Evolutionary conservation across 805 yeast species (phyloP), one percentile per base, ranked within the genome.

Genomic region (Myxozyma lipomycoides): DNA sequence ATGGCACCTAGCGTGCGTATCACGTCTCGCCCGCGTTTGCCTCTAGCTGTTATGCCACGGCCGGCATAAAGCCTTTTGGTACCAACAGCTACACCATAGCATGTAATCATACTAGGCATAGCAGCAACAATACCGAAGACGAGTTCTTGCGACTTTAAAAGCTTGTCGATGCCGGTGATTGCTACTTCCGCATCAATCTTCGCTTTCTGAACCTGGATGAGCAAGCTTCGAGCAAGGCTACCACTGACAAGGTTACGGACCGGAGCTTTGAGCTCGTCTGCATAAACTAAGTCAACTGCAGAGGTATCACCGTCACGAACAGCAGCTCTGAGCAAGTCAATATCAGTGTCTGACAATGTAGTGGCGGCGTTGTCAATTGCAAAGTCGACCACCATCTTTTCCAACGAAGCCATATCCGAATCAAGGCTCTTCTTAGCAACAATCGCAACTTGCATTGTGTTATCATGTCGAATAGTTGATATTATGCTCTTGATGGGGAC

Each of bases 141-240:
- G 48, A 91, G 76, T 65, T 93, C 95, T 70, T 91, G 98, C 45
- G 93, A 83, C 66, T 88, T 84, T 40, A 93, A 75, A 58, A 91
- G 72, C 64, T 86, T 83, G 68, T 93, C 98, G 55, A 93, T 90
- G 6, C 98, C 98, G 60, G 78, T 79, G 54, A 91, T 78, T 0
- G 96, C 98, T 3, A 89, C 72, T 34, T 86, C 89, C 6, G 95
- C 96, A 66, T 91, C 98, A 4, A 93, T 97, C 68, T 91, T 91
- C 10, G 95, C 84, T 69, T 93, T 91, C 67, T 91, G 98, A n/a
- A 93, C 73, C 67, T 93, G 98, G 55, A 91, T 90, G 62, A 93
- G 70, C 41, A 93, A 67, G 15, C 90, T 81, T 48, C 95, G 75
- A 6, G 89, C 67, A 57, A 91, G 74, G 49, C 82, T 79, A 3